Evolutionary conservation across 179 eudicot species (phyloP), one percentile per base, ranked within the genome.

Genomic region (Carnegiea gigantea): DNA sequence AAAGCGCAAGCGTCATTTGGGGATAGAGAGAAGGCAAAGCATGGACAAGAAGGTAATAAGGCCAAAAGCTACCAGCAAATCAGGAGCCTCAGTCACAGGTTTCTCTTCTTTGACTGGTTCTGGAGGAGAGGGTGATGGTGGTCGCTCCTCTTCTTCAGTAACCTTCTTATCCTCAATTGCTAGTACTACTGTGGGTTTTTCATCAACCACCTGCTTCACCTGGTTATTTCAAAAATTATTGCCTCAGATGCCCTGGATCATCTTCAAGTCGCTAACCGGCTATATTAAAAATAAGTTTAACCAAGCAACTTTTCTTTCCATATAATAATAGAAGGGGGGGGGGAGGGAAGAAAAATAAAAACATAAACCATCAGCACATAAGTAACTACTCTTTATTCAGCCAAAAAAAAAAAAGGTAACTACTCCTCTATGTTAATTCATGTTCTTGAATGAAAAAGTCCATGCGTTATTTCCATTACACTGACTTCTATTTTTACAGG

Each of bases 101-200:
- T 73, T 73, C 18, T 73, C 53, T 40, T 87, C 91, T 81, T 91
- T 91, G 67, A 88, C 92, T 38, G 91, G 91, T 83, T 90, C 93
- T 28, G 92, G 87, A 76, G 86, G 87, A 85, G 96, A 91, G 54
- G 95, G 95, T 30, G 98, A 91, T 54, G 92, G 88, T 21, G 89
- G 86, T 15, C 26, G 79, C 75, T 87, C 90, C 86, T 88, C 95
- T 82, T 88, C 91, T 84, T 90, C 96, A 20, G 87, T 75, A 57
- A 59, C 82, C 81, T 92, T 89, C 84, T 87, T 91, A 82, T 93
- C 89, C 84, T 94, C 97, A 53, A 96, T 91, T 38, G 98, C 88
- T 77, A 95, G 83, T 53, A 85, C 82, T 54, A 81, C 89, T 81
- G 93, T 90, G 6, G 95, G 82, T 71, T 88, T 86, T 65, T 90